Base-by-base conservation (phyloP, 2,329 filamentous ascomycete genomes). In the Neonectria faginata region DNA sequence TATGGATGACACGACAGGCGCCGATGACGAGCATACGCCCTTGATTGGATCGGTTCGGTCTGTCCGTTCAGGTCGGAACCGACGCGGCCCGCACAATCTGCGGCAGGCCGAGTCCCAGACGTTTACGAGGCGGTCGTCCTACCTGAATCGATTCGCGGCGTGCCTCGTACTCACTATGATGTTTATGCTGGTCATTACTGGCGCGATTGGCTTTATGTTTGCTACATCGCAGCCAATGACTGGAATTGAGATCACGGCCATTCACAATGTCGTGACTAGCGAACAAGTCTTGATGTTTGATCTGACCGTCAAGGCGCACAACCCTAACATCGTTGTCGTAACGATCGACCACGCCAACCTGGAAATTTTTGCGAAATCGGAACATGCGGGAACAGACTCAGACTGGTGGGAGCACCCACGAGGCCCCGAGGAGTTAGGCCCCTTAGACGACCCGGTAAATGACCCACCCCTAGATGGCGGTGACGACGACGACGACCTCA, bases 271-370 rank as follows among this genome's bases (percentile, higher is more conserved):
- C 25, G 86, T 98, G 53, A 94, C 94, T 2, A 97, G 93, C 72
- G 93, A 97, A 78, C 93, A 97, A 77, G 94, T 98, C 77, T 86
- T 99, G 45, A 97, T 99, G 88, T 87, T 98, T 73, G 95, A 99
- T 78, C 82, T 99, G 53, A 89, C 92, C 20, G 93, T 99, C 64
- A 89, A 89, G 70, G 96, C 95, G 0, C 85, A 95, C 72, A 99
- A 99, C 76, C 94, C 95, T 1, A 99, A 98, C 72, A 89, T 97
- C 44, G 91, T 98, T 42, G 89, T 93, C 2, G 91, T 99, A 45
- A 91, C 91, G 2, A 89, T 99, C 41, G 90, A 92, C 67, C 90
- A 94, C 51, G 91, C 97, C 75, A 94, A 98, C 76, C 85, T 98
- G 62, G 94, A 97, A 74, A 87, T 99, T 33, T 98, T 98, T 79